Evolutionary conservation across 345 rosid species (phyloP), one percentile per base, ranked within the genome.

Genomic region (Eucalyptus tenuipes): DNA sequence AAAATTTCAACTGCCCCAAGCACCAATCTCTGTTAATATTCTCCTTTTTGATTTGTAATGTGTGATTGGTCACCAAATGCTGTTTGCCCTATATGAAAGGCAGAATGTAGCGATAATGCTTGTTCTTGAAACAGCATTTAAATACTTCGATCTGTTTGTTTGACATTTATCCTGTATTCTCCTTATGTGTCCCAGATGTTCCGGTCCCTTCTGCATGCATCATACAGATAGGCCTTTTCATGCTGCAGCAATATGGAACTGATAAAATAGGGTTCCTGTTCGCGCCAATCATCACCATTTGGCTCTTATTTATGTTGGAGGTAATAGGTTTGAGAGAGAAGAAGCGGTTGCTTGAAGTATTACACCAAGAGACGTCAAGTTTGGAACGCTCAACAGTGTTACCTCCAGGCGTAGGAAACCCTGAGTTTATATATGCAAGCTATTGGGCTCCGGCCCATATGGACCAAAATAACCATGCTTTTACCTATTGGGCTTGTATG

Each of bases 261-360:
- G 93, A 86, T 59, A 93, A 92, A 87, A 91, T 95, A 47, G 97
- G 96, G 86, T 91, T 90, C 87, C 87, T 93, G 13, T 95, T 94
- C 42, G 95, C 94, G 4, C 97, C 96, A 18, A 49, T 95, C 64
- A 71, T 93, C 90, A 90, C 91, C 47, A 3, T 91, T 50, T 95
- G 97, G 96, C 95, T 95, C 88, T 49, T 94, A 25, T 90, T 93
- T n/a, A n/a, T n/a, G n/a, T n/a, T n/a, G n/a, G n/a, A n/a, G n/a
- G n/a, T n/a, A n/a, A n/a, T n/a, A n/a, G n/a, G n/a, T n/a, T n/a
- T n/a, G n/a, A n/a, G n/a, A n/a, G n/a, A n/a, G n/a, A n/a, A n/a
- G n/a, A n/a, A n/a, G n/a, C n/a, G n/a, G n/a, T n/a, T n/a, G n/a
- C n/a, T n/a, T n/a, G n/a, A n/a, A n/a, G n/a, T n/a, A n/a, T n/a